Percentiles rank a stretch among this genome's conserved stretches.
These are phyloP conservation scores for Pythium utonaiense DNA, from an alignment of 352 stramenopile species.

Conservation along the genomic window DNA sequence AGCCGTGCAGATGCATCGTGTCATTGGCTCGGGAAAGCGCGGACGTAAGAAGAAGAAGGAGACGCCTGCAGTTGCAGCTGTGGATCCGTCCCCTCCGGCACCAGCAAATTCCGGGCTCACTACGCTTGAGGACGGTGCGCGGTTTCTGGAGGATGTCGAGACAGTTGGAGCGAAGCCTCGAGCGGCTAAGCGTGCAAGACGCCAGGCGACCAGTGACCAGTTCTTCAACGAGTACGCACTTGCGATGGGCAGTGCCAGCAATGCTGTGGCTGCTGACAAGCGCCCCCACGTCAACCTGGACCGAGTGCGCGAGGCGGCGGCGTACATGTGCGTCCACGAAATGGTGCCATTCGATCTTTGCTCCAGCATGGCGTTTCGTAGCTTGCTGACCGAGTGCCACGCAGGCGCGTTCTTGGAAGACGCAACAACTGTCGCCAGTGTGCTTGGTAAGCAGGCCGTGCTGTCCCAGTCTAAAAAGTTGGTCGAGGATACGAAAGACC, in stretches of 20 bases:
- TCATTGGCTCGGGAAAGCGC: constrained; percentile 47
- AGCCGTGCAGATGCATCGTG: constrained; percentile 65
- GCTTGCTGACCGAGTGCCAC: constrained; percentile 54
- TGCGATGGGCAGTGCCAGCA: constrained; percentile 6
- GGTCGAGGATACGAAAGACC: constrained; percentile 42
- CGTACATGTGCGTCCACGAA: constrained; percentile 60
- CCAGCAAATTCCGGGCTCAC: not conserved
- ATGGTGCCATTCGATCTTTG: constrained; percentile 71
- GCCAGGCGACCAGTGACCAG: constrained; percentile 22
- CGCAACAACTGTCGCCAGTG: constrained; percentile 30
- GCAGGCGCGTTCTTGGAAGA: constrained; percentile 38
- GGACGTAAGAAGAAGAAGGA: constrained; percentile 55
- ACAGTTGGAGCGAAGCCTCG: constrained; percentile 4
- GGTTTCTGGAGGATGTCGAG: constrained; percentile 23
- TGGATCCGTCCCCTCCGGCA: not conserved
- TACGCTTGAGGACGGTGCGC: constrained; percentile 14
- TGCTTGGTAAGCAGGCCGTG: constrained; percentile 48
- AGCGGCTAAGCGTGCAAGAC: constrained; percentile 36
- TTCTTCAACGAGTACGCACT: constrained; percentile 42
- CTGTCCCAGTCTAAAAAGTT: constrained; percentile 49
- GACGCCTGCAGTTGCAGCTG: not conserved
- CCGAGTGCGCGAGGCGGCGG: constrained; percentile 56
- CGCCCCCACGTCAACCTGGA: constrained; percentile 37
- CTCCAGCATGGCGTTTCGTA: constrained; percentile 51
- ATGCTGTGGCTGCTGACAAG: constrained; percentile 6